These are phyloP conservation scores for Torulaspora maleeae DNA, from an alignment of 805 yeast genomes.

Conservation along the genomic window DNA sequence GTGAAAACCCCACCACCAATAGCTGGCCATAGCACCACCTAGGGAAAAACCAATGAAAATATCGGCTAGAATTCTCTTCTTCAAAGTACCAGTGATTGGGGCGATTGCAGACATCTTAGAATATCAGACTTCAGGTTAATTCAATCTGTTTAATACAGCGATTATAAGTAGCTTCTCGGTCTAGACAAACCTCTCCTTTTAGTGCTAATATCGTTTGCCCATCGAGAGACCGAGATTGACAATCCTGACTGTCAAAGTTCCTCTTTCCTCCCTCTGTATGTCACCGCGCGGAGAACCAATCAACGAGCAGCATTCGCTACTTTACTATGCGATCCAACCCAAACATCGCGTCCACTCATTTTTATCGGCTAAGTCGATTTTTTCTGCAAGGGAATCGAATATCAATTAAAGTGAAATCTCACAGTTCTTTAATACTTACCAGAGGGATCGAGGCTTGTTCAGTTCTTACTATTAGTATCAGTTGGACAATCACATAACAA, in stretches of 20 bases:
- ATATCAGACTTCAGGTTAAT: background rate
- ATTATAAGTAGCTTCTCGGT: background rate
- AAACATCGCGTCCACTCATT: constrained; percentile 9
- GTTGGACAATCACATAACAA: background rate
- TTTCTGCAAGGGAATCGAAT: constrained; percentile 4
- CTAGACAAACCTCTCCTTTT: background rate
- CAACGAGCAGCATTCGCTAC: constrained; percentile 13
- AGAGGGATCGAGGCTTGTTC: background rate
- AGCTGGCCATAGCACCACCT: constrained; percentile 60
- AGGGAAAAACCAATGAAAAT: constrained; percentile 61
- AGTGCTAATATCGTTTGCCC: background rate
- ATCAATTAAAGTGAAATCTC: background rate
- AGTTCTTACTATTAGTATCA: background rate
- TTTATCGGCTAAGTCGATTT: constrained; percentile 10
- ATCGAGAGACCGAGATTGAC: constrained; percentile 1
- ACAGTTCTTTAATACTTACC: too few relatives aligned
- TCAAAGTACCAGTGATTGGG: constrained; percentile 80
- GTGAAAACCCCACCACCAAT: constrained; percentile 88
- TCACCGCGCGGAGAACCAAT: constrained; percentile 8
- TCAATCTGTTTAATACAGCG: background rate
- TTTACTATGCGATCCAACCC: constrained; percentile 5
- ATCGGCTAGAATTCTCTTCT: constrained; percentile 75
- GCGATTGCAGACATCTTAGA: constrained; percentile 50
- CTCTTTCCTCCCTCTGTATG: constrained; percentile 2
- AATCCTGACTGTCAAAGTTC: constrained; percentile 3